Base-by-base conservation (phyloP, 805 yeast genomes). In the Candida ulmi region DNA sequence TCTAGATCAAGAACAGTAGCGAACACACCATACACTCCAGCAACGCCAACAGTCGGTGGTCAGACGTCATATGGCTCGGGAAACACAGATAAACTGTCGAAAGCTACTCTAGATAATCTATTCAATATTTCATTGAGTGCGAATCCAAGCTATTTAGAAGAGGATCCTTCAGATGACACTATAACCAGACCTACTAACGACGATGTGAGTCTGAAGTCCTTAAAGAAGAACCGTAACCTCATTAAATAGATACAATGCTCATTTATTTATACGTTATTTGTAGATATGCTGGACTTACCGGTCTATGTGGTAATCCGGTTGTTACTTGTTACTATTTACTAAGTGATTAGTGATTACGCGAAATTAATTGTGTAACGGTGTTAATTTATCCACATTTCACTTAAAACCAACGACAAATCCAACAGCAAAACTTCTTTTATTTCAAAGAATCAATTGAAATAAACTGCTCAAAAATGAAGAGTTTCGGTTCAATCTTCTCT, bases 21-120 rank as follows among this genome's bases (percentile, higher is more conserved):
- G 2, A 51, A 46, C 24, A 54, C 58, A 2, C 58, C 60, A 12
- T 49, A 50, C 30, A 52, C 56, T 2, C 57, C 58, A 2, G 33
- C 50, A 1, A 50, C 54, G 0, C 50, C 53, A 0, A 47, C 52
- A 1, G 48, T 44, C 19, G 46, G 1, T 12, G 6, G 11, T 8
- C 15, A 26, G 36, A 30, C 16, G 3, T n/a, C 5, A 7, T 16
- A 3, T 15, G 38, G n/a, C n/a, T n/a, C n/a, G n/a, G n/a, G 4
- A 37, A 35, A 30, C 30, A 21, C 29, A 1, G 51, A 46, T 9
- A 33, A 35, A 30, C 33, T 51, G 8, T 45, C 55, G 6, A 35
- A 36, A 4, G 53, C 53, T 5, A 51, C 58, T 0, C 45, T 55
- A n/a, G 54, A 54, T 17, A 52, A 49, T 27, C 35, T 55, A 16